These are phyloP conservation scores for Ganoderma sinense DNA, from an alignment of 1,284 basidiomycete species.

Conservation along the genomic window DNA sequence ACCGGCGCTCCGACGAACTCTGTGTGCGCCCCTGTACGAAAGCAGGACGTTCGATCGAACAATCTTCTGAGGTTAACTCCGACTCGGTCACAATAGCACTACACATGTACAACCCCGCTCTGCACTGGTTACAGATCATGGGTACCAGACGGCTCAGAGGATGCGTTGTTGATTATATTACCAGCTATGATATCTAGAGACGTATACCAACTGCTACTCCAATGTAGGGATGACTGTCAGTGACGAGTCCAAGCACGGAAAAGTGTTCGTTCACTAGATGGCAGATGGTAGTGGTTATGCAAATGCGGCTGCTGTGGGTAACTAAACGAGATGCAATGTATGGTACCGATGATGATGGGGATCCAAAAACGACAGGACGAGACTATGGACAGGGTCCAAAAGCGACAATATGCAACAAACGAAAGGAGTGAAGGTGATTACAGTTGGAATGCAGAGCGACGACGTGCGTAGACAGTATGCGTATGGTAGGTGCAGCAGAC, in stretches of 20 bases:
- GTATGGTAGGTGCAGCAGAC: constrained; percentile 15
- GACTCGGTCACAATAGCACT: not conserved
- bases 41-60: constrained; percentile 2
- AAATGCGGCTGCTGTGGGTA: constrained; percentile 26
- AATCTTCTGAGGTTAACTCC: constrained; percentile 1
- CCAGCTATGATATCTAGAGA: constrained; percentile 19
- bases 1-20: constrained; percentile 2
- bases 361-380: constrained; percentile 7
- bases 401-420: constrained; percentile 32
- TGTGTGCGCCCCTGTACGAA: too few relatives aligned
- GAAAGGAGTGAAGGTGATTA: constrained; percentile 31
- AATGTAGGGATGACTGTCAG: constrained; percentile 15
- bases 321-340: constrained; percentile 34
- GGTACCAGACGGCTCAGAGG: not conserved
- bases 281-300: constrained; percentile 14
- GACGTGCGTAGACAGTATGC: constrained; percentile 23
- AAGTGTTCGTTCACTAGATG: constrained; percentile 4
- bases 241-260: constrained; percentile 12
- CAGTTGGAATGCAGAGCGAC: constrained; percentile 27
- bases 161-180: constrained; percentile 30
- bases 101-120: too few relatives aligned
- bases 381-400: constrained; percentile 30
- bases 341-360: constrained; percentile 28
- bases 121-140: not conserved
- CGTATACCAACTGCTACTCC: constrained; percentile 22